These are phyloP conservation scores for Lentinula detonsa DNA, from an alignment of 768 basidiomycete species.

Conservation along the genomic window DNA sequence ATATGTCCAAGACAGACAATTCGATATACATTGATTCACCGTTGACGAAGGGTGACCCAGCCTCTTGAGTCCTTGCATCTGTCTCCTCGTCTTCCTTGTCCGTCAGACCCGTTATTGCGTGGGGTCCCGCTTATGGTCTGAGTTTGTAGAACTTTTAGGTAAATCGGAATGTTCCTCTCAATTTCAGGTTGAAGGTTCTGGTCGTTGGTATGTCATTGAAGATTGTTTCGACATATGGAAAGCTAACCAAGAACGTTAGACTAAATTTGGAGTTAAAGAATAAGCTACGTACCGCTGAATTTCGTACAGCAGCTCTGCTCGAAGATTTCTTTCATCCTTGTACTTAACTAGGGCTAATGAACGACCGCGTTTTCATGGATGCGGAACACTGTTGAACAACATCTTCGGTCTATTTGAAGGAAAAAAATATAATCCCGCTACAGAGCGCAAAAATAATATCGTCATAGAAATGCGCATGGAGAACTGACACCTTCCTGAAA, in stretches of 20 bases:
- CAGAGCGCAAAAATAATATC: not conserved
- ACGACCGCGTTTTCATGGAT: not conserved
- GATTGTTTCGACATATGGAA: constrained; percentile 61
- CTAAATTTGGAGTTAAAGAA: not conserved
- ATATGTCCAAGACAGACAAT: too few species aligned
- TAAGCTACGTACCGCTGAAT: constrained; percentile 48
- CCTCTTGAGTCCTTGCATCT: not conserved
- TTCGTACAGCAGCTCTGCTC: constrained; percentile 58
- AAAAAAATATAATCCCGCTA: constrained; percentile 42
- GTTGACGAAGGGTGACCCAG: not conserved
- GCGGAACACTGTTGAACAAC: constrained; percentile 44
- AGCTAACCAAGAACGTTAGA: constrained; percentile 33
- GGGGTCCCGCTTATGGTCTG: not conserved
- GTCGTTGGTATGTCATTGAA: constrained; percentile 45
- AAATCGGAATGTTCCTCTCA: not conserved
- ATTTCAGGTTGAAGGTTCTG: constrained; percentile 35
- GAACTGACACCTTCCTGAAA: constrained; percentile 55
- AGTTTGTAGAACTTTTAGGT: not conserved
- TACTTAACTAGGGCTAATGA: constrained; percentile 8
- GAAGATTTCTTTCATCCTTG: constrained; percentile 43
- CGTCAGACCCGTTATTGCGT: not conserved
- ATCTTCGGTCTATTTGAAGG: constrained; percentile 53
- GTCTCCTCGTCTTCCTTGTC: not conserved
- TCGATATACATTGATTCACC: too few species aligned
- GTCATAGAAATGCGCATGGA: constrained; percentile 8